Evolutionary conservation across 1,284 basidiomycete genomes (phyloP).

Genomic region (Entoloma clypeatum): DNA sequence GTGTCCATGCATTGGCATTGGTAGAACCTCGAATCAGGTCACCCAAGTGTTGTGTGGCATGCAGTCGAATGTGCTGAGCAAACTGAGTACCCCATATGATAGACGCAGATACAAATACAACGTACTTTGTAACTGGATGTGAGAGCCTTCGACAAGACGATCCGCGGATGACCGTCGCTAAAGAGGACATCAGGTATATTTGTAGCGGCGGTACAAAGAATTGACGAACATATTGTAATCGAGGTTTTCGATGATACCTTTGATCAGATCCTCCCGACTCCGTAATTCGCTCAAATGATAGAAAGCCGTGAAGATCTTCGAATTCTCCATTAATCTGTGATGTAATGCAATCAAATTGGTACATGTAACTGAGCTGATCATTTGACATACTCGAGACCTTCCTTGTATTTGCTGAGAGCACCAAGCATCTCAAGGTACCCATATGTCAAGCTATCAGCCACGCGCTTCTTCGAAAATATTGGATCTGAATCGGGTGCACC

Average conservation of each 20-base stretch:
- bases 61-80: constrained; percentile 76
- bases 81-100: constrained; percentile 7
- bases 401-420: constrained; percentile 79
- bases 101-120: not conserved
- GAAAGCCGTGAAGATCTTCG: constrained; percentile 91
- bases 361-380: constrained; percentile 1
- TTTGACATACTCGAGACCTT: constrained; percentile 80
- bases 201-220: not conserved
- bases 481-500: constrained; percentile 68
- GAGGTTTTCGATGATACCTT: constrained; percentile 86
- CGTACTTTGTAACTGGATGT: constrained; percentile 85
- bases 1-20: constrained; percentile 75
- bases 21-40: constrained; percentile 64
- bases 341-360: constrained; percentile 1
- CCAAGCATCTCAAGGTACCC: constrained; percentile 98
- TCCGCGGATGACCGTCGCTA: constrained; percentile 89
- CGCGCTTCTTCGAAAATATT: constrained; percentile 81
- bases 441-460: constrained; percentile 81
- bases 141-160: constrained; percentile 89
- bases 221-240: constrained; percentile 77
- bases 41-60: constrained; percentile 88
- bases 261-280: constrained; percentile 89
- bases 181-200: constrained; percentile 7
- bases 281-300: constrained; percentile 91
- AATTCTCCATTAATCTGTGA: constrained; percentile 80